phyloP scores from a whole-genome alignment of 2,329 filamentous ascomycete genomes.

The Aspergillus brunneoviolaceus region DNA sequence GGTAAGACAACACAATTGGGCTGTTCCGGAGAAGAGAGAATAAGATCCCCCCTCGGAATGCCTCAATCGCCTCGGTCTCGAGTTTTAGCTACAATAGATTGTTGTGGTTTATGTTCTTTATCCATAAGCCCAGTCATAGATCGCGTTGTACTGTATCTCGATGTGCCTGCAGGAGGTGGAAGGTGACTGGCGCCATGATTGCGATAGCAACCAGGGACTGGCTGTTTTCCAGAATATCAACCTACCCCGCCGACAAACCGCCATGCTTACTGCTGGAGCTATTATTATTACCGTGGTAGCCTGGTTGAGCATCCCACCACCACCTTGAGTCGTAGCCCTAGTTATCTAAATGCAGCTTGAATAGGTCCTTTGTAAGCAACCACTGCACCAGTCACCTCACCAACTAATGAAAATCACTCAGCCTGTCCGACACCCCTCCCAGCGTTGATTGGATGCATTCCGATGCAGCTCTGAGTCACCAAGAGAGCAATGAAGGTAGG shows the following conservation, averaged over 20 bases:
- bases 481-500: background rate
- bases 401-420: background rate
- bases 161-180: no score
- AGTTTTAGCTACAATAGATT: no score
- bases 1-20: background rate
- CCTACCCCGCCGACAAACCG: background rate
- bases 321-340: no score
- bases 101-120: no score
- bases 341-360: no score
- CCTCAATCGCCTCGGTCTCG: no score
- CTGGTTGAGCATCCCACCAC: no score
- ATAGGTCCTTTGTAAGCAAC: background rate
- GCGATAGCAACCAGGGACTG: background rate
- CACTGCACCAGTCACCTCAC: background rate
- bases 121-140: no score
- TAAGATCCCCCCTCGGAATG: no score
- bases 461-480: slow-evolving; percentile 17
- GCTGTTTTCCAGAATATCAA: background rate
- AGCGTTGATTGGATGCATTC: slow-evolving; percentile 14
- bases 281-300: background rate
- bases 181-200: no score
- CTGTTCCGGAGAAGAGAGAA: background rate
- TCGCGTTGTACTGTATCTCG: no score
- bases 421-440: background rate
- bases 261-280: background rate